phyloP scores from a whole-genome alignment of 495 filamentous ascomycete genomes.

The Glutinoglossum americanum region DNA sequence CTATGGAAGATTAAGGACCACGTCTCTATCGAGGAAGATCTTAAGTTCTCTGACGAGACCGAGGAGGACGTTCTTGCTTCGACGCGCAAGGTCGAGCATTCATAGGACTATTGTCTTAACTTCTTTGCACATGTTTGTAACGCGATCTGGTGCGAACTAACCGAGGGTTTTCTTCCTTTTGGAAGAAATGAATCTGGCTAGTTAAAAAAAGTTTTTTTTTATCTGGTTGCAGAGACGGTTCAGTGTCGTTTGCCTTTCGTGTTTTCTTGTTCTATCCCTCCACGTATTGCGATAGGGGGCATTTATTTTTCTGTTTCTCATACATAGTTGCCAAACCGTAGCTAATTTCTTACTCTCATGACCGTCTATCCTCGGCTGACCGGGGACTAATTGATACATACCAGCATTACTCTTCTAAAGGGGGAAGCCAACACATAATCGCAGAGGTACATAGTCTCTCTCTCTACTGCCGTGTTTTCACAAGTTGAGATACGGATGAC shows the following conservation, averaged over 20 bases:
- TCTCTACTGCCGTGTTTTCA: too few species aligned
- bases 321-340: too few species aligned
- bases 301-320: too few species aligned
- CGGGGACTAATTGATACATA: too few species aligned
- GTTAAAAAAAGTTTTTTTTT: background rate
- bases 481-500: too few species aligned
- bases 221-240: background rate
- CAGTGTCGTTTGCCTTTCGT: background rate
- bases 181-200: background rate
- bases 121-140: background rate
- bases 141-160: background rate
- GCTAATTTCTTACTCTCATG: too few species aligned
- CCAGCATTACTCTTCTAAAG: too few species aligned
- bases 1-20: slow-evolving; percentile 58
- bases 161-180: background rate
- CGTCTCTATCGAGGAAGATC: slow-evolving; percentile 49
- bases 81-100: background rate
- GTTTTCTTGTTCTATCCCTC: background rate
- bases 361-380: too few species aligned
- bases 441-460: too few species aligned
- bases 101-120: background rate
- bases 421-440: too few species aligned
- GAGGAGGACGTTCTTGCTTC: slow-evolving; percentile 33
- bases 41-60: slow-evolving; percentile 69
- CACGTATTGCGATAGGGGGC: too few species aligned